These are phyloP conservation scores for Nothophaeocryptopus gaeumannii DNA, from an alignment of 2,329 filamentous ascomycete genomes.

Conservation along the genomic window DNA sequence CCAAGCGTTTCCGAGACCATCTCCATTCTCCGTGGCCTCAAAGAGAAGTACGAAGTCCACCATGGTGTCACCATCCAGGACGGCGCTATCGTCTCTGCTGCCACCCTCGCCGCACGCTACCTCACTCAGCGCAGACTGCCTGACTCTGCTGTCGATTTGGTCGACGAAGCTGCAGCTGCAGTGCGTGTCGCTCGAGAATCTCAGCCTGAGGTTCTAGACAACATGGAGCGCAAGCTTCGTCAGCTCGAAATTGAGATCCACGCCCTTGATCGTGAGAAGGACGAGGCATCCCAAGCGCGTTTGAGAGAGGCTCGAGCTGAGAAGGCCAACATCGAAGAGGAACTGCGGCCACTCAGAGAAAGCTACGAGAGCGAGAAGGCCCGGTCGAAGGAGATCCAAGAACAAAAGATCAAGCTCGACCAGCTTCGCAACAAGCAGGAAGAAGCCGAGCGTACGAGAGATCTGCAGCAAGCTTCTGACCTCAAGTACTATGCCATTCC, in stretches of 20 bases:
- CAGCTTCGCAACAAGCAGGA: conserved; percentile 86
- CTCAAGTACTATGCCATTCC: conserved; percentile 97
- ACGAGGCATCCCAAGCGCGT: conserved; percentile 83
- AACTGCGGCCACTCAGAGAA: conserved; percentile 83
- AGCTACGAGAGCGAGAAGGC: conserved; percentile 94
- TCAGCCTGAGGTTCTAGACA: conserved; percentile 92
- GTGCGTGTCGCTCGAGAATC: conserved; percentile 94
- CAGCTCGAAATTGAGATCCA: conserved; percentile 98
- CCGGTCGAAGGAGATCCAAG: conserved; percentile 50
- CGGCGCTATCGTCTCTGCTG: conserved; percentile 83
- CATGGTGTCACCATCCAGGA: conserved; percentile 97
- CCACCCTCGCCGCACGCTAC: conserved; percentile 90
- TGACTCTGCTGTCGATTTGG: conserved; percentile 92
- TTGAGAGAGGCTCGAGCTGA: conserved; percentile 82
- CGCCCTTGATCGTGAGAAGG: conserved; percentile 87
- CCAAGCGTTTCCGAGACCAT: conserved; percentile 84
- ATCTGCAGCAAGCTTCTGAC: conserved; percentile 85
- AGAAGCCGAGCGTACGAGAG: conserved; percentile 82
- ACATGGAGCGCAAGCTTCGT: conserved; percentile 81
- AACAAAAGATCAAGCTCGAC: conserved; percentile 92
- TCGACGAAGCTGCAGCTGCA: conserved; percentile 95
- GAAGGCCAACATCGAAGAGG: conserved; percentile 90
- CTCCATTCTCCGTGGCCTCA: conserved; percentile 95
- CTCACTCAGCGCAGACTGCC: conserved; percentile 86
- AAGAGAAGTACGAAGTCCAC: conserved; percentile 97